These are phyloP conservation scores for Jackrogersella minutella DNA, from an alignment of 495 filamentous ascomycete genomes.

Conservation along the genomic window DNA sequence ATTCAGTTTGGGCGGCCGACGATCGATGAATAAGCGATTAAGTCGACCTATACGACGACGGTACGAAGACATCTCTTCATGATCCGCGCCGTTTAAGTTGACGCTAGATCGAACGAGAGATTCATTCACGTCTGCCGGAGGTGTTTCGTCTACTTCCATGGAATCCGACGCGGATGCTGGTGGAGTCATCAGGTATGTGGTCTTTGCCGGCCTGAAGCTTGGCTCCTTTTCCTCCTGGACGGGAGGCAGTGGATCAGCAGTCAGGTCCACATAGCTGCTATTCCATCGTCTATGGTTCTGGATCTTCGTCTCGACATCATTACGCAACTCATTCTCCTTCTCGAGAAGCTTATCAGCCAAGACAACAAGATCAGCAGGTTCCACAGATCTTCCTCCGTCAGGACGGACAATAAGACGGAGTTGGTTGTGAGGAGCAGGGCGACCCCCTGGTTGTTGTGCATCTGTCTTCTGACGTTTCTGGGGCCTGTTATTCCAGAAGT, in stretches of 20 bases:
- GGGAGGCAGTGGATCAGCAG: conserved; percentile 80
- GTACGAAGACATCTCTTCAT: conserved; percentile 62
- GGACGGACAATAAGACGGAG: conserved; percentile 74
- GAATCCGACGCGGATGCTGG: conserved; percentile 77
- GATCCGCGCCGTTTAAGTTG: conserved; percentile 42
- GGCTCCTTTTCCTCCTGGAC: conserved; percentile 68
- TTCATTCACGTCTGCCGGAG: neutral
- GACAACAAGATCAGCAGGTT: conserved; percentile 74
- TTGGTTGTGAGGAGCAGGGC: conserved; percentile 55
- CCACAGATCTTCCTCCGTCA: conserved; percentile 68
- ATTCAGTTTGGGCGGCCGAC: conserved; percentile 51
- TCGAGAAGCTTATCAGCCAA: conserved; percentile 80
- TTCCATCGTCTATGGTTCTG: conserved; percentile 88
- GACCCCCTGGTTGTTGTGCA: conserved; percentile 40
- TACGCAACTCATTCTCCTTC: conserved; percentile 78
- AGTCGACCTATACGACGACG: conserved; percentile 76
- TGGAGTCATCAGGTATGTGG: conserved; percentile 84
- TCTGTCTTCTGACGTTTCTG: conserved; percentile 70
- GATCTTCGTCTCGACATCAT: conserved; percentile 81
- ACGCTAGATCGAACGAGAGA: conserved; percentile 38
- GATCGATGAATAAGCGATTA: conserved; percentile 83
- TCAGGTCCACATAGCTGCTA: conserved; percentile 81
- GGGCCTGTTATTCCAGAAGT: conserved; percentile 90
- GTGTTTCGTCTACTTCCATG: conserved; percentile 51
- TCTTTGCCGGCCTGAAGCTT: conserved; percentile 75